A percentile compares a stretch with the other conserved stretches of the same genome.
Evolutionary conservation across 2,329 filamentous ascomycete species (phyloP).

Genomic region (Exophiala dermatitidis): DNA sequence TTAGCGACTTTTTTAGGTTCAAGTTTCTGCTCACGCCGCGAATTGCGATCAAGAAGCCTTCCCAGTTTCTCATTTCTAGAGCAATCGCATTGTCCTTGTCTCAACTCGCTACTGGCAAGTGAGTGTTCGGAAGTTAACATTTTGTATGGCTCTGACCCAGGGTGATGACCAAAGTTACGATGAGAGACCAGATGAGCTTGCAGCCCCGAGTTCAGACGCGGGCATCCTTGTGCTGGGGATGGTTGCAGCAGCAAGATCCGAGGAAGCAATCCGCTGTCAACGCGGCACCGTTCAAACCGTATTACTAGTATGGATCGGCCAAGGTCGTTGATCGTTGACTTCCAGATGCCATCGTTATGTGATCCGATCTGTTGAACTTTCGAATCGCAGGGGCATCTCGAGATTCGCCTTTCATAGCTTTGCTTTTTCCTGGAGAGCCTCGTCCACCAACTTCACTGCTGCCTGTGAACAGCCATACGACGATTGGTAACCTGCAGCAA

Average conservation of each 20-base stretch:
- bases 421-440: slow-evolving; percentile 33
- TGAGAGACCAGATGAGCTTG: background rate
- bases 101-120: slow-evolving; percentile 19
- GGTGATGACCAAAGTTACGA: too few relatives aligned
- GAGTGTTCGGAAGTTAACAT: background rate
- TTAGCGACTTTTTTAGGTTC: background rate
- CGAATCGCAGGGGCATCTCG: too few relatives aligned
- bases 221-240: background rate
- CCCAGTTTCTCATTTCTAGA: slow-evolving; percentile 2
- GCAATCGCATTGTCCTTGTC: slow-evolving; percentile 8
- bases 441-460: slow-evolving; percentile 59
- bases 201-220: background rate
- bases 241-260: too few relatives aligned
- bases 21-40: background rate
- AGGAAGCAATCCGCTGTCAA: too few relatives aligned
- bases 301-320: too few relatives aligned
- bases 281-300: too few relatives aligned
- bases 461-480: slow-evolving; percentile 64
- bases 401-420: slow-evolving; percentile 10
- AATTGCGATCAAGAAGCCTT: background rate
- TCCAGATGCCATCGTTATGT: too few relatives aligned
- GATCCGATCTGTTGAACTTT: too few relatives aligned
- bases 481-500: slow-evolving; percentile 56
- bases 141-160: background rate
- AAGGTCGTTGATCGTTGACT: too few relatives aligned